Evolutionary conservation across 768 basidiomycete species (phyloP).

Genomic region (Termitomyces sp.): DNA sequence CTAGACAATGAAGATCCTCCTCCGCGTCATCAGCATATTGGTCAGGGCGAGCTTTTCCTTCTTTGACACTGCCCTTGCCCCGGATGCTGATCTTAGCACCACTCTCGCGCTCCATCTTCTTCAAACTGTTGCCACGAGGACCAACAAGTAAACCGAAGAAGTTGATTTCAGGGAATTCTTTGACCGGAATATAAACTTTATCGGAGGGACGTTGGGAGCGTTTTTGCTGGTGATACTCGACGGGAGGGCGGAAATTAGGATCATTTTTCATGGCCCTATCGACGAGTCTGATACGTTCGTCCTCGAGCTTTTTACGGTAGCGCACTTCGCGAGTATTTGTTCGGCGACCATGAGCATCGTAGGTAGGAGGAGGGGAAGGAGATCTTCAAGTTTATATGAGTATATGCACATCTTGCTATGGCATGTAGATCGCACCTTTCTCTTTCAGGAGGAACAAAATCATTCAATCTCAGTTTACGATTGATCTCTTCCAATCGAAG

Average conservation of each 20-base stretch:
- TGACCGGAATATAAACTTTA: constrained; percentile 99
- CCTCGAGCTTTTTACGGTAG: constrained; percentile 93
- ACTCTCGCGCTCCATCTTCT: constrained; percentile 98
- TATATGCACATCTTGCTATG: constrained; percentile 22
- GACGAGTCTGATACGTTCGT: constrained; percentile 88
- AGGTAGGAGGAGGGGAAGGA: constrained; percentile 94
- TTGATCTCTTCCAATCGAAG: constrained; percentile 97
- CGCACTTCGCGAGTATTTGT: constrained; percentile 99
- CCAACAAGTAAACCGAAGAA: constrained; percentile 98
- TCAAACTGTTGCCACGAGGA: constrained; percentile 97
- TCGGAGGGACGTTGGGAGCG: constrained; percentile 91
- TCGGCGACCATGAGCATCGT: constrained; percentile 95
- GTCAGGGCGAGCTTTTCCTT: constrained; percentile 95
- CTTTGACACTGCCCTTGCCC: constrained; percentile 98
- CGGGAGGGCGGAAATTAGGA: constrained; percentile 95
- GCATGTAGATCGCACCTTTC: constrained; percentile 60
- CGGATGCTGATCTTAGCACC: constrained; percentile 98
- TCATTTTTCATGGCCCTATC: constrained; percentile 97
- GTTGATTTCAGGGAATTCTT: constrained; percentile 99
- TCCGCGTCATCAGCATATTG: constrained; percentile 96
- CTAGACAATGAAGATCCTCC: constrained; percentile 97
- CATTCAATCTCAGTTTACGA: constrained; percentile 88
- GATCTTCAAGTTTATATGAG: constrained; percentile 50
- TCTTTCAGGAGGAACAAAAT: constrained; percentile 92
- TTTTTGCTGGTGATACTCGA: constrained; percentile 95